Conservation (phyloP, 352 stramenopile genomes). For the Phytophthora nicotianae region DNA sequence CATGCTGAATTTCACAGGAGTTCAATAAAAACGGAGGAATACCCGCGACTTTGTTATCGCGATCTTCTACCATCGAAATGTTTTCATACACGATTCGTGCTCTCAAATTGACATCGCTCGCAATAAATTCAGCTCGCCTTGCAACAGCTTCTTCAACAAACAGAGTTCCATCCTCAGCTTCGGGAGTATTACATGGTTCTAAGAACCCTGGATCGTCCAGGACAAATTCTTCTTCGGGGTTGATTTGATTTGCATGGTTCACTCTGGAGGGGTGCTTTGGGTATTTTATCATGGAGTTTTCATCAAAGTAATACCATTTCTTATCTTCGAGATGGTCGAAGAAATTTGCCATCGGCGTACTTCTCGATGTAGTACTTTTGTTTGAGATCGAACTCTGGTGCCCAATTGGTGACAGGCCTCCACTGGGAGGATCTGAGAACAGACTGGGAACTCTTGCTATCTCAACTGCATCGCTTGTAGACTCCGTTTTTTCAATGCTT, state of each 20-base stretch:
- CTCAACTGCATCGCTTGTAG: background rate
- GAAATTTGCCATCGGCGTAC: background rate
- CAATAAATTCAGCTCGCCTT: slow-evolving; percentile 43
- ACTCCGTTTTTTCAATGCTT: slow-evolving; percentile 11
- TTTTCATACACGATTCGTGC: slow-evolving; percentile 68
- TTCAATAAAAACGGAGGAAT: slow-evolving; percentile 33
- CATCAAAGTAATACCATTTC: slow-evolving; percentile 36
- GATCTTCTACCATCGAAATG: slow-evolving; percentile 33
- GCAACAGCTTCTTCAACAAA: slow-evolving; percentile 29
- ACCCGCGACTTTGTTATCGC: slow-evolving; percentile 12
- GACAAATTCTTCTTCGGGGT: slow-evolving; percentile 34
- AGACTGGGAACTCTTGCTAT: slow-evolving; percentile 6
- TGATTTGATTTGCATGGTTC: slow-evolving; percentile 20
- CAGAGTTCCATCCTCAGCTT: slow-evolving; percentile 12
- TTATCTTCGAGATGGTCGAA: slow-evolving; percentile 34
- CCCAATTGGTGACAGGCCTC: slow-evolving; percentile 4
- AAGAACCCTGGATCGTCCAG: slow-evolving; percentile 30
- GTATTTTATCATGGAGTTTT: slow-evolving; percentile 29
- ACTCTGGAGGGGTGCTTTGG: slow-evolving; percentile 40
- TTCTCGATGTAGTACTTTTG: slow-evolving; percentile 21
- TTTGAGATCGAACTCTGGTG: slow-evolving; percentile 3
- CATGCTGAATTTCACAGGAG: slow-evolving; percentile 1
- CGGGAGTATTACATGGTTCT: slow-evolving; percentile 26
- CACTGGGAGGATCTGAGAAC: slow-evolving; percentile 3
- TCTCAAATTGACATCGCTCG: slow-evolving; percentile 36